These are phyloP conservation scores for Nemania sp. DNA, from an alignment of 2,329 filamentous ascomycete species.

Conservation along the genomic window DNA sequence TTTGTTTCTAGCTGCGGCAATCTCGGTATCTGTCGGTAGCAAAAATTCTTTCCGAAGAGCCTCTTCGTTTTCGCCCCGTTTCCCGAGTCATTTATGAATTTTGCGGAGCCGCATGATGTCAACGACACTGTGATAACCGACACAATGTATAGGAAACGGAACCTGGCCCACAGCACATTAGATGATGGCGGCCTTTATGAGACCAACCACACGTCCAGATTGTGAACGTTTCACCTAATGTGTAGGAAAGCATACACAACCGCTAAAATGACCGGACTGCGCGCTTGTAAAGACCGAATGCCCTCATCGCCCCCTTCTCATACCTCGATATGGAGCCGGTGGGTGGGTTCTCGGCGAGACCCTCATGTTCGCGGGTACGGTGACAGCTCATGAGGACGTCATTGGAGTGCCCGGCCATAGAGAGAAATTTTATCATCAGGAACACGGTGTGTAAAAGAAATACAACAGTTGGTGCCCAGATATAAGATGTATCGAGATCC, in stretches of 20 bases:
- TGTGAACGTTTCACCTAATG: constrained; percentile 18
- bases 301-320: constrained; percentile 13
- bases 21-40: background rate
- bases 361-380: constrained; percentile 6
- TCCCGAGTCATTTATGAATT: constrained; percentile 22
- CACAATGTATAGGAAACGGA: constrained; percentile 14
- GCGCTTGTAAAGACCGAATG: constrained; percentile 12
- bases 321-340: constrained; percentile 12
- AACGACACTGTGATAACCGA: constrained; percentile 11
- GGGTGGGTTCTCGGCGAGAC: constrained; percentile 11
- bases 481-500: constrained; percentile 20
- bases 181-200: constrained; percentile 10
- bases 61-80: constrained; percentile 8
- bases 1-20: constrained; percentile 3
- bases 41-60: constrained; percentile 23
- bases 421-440: constrained; percentile 8
- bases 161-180: constrained; percentile 6
- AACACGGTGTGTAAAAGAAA: background rate
- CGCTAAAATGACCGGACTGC: constrained; percentile 14
- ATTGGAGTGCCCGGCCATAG: constrained; percentile 8
- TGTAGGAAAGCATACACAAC: constrained; percentile 3
- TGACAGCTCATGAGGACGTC: constrained; percentile 15
- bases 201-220: constrained; percentile 3
- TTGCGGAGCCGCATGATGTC: constrained; percentile 30
- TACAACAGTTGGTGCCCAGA: background rate